Conservation (phyloP, 2,329 filamentous ascomycete genomes). For the Microdochium nivale region DNA sequence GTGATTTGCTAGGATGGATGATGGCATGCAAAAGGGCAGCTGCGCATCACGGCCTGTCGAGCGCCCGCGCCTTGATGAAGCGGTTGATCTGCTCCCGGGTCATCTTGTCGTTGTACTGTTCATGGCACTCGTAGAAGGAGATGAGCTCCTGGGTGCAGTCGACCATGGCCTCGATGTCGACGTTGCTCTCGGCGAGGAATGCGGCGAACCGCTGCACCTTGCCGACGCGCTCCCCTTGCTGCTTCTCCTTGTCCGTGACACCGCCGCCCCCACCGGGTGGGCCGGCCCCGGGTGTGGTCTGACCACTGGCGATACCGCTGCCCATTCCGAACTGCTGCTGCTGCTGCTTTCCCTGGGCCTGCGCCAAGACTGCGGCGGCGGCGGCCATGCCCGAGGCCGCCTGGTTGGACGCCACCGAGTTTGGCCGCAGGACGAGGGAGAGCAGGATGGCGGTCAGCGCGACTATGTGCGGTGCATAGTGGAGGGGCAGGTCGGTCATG, state of each 20-base stretch:
- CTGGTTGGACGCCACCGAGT: slow-evolving; percentile 11
- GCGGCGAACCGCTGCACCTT: slow-evolving; percentile 59
- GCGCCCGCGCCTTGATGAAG: slow-evolving; percentile 47
- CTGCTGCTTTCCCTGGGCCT: slow-evolving; percentile 27
- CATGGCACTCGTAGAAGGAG: slow-evolving; percentile 69
- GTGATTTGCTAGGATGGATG: too few species aligned
- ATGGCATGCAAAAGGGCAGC: background rate
- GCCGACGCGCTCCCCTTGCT: slow-evolving; percentile 47
- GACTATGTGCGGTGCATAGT: slow-evolving; percentile 79
- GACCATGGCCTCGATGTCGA: slow-evolving; percentile 77
- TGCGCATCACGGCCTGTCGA: slow-evolving; percentile 33
- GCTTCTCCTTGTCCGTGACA: slow-evolving; percentile 32
- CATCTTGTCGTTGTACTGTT: slow-evolving; percentile 52
- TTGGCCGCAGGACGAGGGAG: slow-evolving; percentile 70
- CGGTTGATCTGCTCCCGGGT: slow-evolving; percentile 49
- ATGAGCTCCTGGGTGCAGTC: slow-evolving; percentile 90
- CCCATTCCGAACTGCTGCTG: slow-evolving; percentile 4
- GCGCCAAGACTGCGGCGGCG: slow-evolving; percentile 38
- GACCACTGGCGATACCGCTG: slow-evolving; percentile 9
- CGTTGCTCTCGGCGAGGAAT: slow-evolving; percentile 79
- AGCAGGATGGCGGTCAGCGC: slow-evolving; percentile 82
- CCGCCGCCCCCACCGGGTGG: background rate
- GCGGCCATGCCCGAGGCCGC: slow-evolving; percentile 36
- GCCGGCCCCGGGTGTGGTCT: slow-evolving; percentile 13
- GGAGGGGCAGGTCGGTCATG: slow-evolving; percentile 81